Conservation (phyloP, 2,329 filamentous ascomycete genomes). For the Camillea tinctor region DNA sequence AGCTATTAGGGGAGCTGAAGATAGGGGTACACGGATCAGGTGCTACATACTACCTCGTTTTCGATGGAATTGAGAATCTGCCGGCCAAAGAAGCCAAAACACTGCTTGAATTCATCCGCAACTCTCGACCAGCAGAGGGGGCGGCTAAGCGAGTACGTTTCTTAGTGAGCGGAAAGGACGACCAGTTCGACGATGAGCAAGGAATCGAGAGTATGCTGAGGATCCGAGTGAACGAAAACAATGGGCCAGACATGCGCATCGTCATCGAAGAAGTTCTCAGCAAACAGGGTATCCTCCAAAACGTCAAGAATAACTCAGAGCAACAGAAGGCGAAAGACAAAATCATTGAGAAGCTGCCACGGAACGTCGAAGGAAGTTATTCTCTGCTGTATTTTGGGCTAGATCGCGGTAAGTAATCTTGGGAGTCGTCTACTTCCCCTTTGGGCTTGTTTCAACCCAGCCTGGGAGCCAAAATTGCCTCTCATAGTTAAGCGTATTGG, state of each 20-base stretch:
- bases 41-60: conserved; percentile 22
- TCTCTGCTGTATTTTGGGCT: conserved; percentile 18
- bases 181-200: conserved; percentile 3
- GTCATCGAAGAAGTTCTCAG: conserved; percentile 19
- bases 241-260: conserved; percentile 21
- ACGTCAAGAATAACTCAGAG: conserved; percentile 16
- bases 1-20: conserved; percentile 21
- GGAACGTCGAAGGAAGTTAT: conserved; percentile 19
- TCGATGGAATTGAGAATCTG: conserved; percentile 28
- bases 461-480: too few species aligned
- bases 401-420: too few species aligned
- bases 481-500: too few species aligned
- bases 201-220: background rate
- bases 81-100: conserved; percentile 8
- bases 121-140: conserved; percentile 6
- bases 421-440: too few species aligned
- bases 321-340: conserved; percentile 20
- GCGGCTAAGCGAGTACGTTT: conserved; percentile 17
- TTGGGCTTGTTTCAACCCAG: too few species aligned
- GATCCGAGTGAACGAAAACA: conserved; percentile 20
- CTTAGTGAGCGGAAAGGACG: conserved; percentile 18
- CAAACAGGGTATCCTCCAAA: conserved; percentile 14
- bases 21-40: conserved; percentile 17
- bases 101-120: conserved; percentile 16
- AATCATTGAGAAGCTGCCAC: conserved; percentile 19